phyloP scores from a whole-genome alignment of 345 rosid species.

The Camelina laxa region DNA sequence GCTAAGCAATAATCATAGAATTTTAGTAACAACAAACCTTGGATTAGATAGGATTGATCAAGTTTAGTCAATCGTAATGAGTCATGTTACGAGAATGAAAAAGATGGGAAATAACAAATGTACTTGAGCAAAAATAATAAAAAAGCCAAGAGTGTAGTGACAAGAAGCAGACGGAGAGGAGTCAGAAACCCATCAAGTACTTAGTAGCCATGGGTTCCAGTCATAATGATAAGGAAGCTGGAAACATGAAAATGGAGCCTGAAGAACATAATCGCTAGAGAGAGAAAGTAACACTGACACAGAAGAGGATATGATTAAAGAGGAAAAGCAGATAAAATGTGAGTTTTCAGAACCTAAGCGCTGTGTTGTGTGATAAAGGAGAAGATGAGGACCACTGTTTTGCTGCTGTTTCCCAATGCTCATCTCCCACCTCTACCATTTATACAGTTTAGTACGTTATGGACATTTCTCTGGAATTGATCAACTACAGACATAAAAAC shows the following conservation, averaged over 20 bases:
- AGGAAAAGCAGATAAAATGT: constrained; percentile 29
- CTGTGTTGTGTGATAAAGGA: constrained; percentile 12
- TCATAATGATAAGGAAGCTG: constrained; percentile 27
- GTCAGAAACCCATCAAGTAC: constrained; percentile 38
- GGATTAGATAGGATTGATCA: not conserved
- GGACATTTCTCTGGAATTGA: constrained; percentile 14
- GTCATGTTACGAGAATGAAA: not conserved
- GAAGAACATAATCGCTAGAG: constrained; percentile 30
- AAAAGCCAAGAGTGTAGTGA: constrained; percentile 30
- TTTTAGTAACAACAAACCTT: not conserved
- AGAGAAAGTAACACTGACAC: constrained; percentile 41
- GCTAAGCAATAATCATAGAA: not conserved
- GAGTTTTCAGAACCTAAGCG: constrained; percentile 13
- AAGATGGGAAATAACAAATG: no score
- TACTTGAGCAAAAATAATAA: not conserved
- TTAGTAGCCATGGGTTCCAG: constrained; percentile 35
- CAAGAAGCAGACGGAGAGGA: constrained; percentile 36
- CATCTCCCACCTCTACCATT: constrained; percentile 34
- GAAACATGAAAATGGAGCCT: constrained; percentile 35
- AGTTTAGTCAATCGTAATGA: not conserved
- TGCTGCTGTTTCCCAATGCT: constrained; percentile 24
- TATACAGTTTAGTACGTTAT: constrained; percentile 1
- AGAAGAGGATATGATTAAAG: constrained; percentile 29
- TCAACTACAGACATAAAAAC: constrained; percentile 21
- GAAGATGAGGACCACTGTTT: constrained; percentile 36